Conservation (phyloP, 2,329 filamentous ascomycete genomes). For the Zasmidium cellare region DNA sequence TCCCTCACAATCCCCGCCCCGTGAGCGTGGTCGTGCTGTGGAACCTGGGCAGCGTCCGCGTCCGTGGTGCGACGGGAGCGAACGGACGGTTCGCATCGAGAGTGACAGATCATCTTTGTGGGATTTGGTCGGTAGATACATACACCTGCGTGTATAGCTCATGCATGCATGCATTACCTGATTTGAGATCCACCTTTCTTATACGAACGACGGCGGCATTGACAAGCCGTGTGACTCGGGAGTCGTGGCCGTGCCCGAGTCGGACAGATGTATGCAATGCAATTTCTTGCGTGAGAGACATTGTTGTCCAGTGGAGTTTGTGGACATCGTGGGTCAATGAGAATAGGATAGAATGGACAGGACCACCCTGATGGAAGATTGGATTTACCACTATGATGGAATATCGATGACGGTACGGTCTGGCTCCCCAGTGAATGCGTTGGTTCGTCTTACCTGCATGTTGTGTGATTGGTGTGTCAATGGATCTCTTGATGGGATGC, state of each 20-base stretch:
- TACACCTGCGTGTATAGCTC: no score
- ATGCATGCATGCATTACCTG: no score
- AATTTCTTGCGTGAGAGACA: no score
- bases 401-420: neutral
- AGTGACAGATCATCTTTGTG: neutral
- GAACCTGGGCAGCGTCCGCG: neutral
- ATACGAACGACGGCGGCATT: no score
- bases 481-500: no score
- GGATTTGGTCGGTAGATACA: no score
- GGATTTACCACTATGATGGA: neutral
- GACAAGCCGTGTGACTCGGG: neutral
- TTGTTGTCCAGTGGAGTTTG: no score
- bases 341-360: neutral
- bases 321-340: no score
- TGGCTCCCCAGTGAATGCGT: neutral
- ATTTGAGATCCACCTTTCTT: no score
- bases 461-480: neutral
- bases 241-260: neutral
- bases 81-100: neutral
- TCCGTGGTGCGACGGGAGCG: neutral
- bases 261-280: neutral
- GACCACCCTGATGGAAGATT: neutral
- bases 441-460: neutral
- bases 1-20: neutral
- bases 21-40: neutral